Evolutionary conservation across 352 stramenopile genomes (phyloP), one percentile per base, ranked within the genome.

Genomic region (Globisporangium orthogonon): DNA sequence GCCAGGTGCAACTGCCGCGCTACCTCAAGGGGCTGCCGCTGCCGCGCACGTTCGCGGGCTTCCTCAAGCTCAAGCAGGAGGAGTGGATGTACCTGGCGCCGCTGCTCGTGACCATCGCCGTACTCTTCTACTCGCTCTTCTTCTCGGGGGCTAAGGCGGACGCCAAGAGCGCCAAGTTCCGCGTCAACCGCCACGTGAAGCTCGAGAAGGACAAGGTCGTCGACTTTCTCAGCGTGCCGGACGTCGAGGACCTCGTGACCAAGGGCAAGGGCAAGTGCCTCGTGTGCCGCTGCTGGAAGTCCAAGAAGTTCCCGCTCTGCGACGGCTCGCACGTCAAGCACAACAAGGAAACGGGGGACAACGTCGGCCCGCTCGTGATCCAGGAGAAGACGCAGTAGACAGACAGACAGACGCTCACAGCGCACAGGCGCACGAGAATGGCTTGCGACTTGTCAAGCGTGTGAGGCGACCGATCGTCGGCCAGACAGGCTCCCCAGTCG

Each of bases 281-380:
- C 41, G 57, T 91, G 48, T 94, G 84, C 70, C 78, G 84, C 58
- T 94, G 84, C 71, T 94, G 84, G 84, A 94, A 94, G 70, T 94
- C 84, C 47, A 94, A 94, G 74, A 90, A 86, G 69, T 94, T 94
- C 65, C 84, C 84, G 7, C 78, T 78, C 65, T 94, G 84, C 60
- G 84, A 91, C 50, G 81, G 84, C 31, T 58, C 68, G 50, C 84
- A 94, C 78, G 70, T 80, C 58, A 90, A 94, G 71, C 84, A 94
- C 73, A 94, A 94, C 81, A 91, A 94, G 62, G 74, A 89, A 61
- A 91, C 82, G 44, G 82, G 84, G 30, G 81, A 94, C 64, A 94
- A 94, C 61, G 74, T 89, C 40, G 84, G 82, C 4, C 84, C 84
- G 17, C 71, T 94, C 30, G 75, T 94, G 55, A 68, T 94, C 51